Base-by-base conservation (phyloP, 306 rosid genomes). In the Purshia tridentata region DNA sequence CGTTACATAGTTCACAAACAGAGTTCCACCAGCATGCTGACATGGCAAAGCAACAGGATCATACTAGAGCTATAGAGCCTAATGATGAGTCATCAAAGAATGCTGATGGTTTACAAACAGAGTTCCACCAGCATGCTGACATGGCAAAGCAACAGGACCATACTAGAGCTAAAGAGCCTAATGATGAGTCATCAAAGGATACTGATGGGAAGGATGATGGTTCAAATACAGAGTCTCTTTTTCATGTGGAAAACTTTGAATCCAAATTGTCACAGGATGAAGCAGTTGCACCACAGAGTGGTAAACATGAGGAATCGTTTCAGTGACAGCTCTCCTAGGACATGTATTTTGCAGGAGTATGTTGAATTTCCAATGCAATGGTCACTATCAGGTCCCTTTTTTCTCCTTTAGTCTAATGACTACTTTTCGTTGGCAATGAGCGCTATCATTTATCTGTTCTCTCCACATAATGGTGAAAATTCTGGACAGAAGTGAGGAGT, bases 181-280 rank as follows among this genome's bases (percentile, higher is more conserved):
- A 52, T 59, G 84, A 84, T 14, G 87, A 77, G 69, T 65, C 80
- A 42, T 75, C 67, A 72, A 69, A 72, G 57, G 78, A 75, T 60
- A 64, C 22, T 16, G 77, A 76, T 61, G 19, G 50, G 57, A 20
- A 67, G 44, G 87, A 77, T 66, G 85, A 73, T 77, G 77, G 54
- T 50, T 68, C 89, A 20, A 77, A 77, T 65, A 73, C 49, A 75
- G 88, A 42, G 22, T 75, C 86, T 44, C 72, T 54, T 73, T 45
- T 81, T 18, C 84, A 75, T 76, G 89, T 79, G 62, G 82, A 81
- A 67, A 88, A 46, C 63, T 45, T 83, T 29, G 88, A 86, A 77
- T 76, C 86, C 14, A 77, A 14, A 78, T 68, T 73, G 80, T 80
- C 75, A 51, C 88, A 73, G 64, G 86, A 81, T 60, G 88, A 84